These are phyloP conservation scores for Aschersonia sp. DNA, from an alignment of 2,329 filamentous ascomycete genomes.

Conservation along the genomic window DNA sequence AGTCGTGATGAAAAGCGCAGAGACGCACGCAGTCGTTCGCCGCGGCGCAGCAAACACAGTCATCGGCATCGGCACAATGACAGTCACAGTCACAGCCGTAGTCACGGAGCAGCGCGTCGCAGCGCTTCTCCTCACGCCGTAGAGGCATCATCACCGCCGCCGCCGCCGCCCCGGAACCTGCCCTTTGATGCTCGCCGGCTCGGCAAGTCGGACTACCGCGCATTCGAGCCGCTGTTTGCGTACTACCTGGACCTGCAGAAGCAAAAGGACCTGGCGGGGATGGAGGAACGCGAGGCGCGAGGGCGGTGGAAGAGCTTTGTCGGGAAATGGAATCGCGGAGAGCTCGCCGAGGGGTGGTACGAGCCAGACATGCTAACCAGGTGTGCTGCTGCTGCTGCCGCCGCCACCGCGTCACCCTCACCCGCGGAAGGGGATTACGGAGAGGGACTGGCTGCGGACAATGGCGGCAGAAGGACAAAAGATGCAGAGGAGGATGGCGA, in stretches of 20 bases:
- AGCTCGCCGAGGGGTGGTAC: slow-evolving; percentile 87
- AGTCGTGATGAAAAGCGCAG: neutral
- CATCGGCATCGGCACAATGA: slow-evolving; percentile 1
- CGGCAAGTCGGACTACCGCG: slow-evolving; percentile 50
- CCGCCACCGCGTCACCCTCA: neutral
- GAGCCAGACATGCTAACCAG: slow-evolving; percentile 54
- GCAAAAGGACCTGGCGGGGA: slow-evolving; percentile 48
- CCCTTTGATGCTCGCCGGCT: slow-evolving; percentile 54
- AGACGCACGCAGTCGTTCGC: slow-evolving; percentile 6
- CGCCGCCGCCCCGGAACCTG: slow-evolving; percentile 19
- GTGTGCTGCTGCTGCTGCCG: slow-evolving; percentile 13
- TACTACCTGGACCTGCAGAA: slow-evolving; percentile 86
- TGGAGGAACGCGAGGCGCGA: slow-evolving; percentile 61
- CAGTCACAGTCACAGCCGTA: too few relatives aligned
- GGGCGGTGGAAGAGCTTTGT: slow-evolving; percentile 92
- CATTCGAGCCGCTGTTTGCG: slow-evolving; percentile 60
- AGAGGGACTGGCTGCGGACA: slow-evolving; percentile 4
- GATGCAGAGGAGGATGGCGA: slow-evolving; percentile 2
- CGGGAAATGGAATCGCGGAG: slow-evolving; percentile 79
- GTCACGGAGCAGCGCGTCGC: too few relatives aligned
- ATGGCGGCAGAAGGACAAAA: slow-evolving; percentile 5
- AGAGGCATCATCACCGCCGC: neutral
- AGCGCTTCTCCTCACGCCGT: neutral
- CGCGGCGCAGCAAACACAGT: slow-evolving; percentile 10
- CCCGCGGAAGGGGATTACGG: slow-evolving; percentile 1